These are phyloP conservation scores for Aspergillus tanneri DNA, from an alignment of 2,329 filamentous ascomycete genomes.

Conservation along the genomic window DNA sequence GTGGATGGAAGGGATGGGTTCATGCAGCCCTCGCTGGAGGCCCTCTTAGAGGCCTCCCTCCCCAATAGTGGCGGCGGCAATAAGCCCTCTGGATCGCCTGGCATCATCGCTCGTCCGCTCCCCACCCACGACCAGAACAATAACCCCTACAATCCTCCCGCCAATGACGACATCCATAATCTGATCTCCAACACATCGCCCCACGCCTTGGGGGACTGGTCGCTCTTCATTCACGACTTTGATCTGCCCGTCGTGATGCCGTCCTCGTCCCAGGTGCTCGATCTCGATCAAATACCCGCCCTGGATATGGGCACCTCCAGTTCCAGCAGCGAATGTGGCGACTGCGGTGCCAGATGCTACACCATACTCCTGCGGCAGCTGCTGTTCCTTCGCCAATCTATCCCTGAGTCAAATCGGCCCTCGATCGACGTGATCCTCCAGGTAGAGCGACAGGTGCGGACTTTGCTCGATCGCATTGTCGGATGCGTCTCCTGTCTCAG, in stretches of 20 bases:
- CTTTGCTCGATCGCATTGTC: conserved; percentile 2
- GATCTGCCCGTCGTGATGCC: background rate
- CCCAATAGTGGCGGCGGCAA: too few relatives aligned
- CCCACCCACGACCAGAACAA: background rate
- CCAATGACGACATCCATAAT: background rate
- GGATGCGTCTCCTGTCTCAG: conserved; percentile 3
- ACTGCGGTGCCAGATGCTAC: conserved; percentile 10
- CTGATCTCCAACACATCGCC: background rate
- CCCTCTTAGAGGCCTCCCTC: conserved; percentile 1
- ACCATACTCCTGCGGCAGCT: conserved; percentile 5
- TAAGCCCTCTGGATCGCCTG: too few relatives aligned
- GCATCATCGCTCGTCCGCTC: too few relatives aligned
- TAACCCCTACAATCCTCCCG: background rate
- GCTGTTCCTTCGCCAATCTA: conserved; percentile 8
- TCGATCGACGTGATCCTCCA: conserved; percentile 8
- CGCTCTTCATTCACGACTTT: conserved; percentile 2
- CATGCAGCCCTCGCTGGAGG: conserved; percentile 5
- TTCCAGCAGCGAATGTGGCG: conserved; percentile 3
- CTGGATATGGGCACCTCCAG: conserved; percentile 5
- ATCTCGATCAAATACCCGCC: background rate
- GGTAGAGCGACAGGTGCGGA: conserved; percentile 3
- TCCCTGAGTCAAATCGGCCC: conserved; percentile 3
- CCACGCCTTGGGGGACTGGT: conserved; percentile 1
- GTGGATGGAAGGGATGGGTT: conserved; percentile 2
- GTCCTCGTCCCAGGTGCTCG: background rate